phyloP scores from a whole-genome alignment of 2,329 filamentous ascomycete genomes.

The Diaporthe amygdali region DNA sequence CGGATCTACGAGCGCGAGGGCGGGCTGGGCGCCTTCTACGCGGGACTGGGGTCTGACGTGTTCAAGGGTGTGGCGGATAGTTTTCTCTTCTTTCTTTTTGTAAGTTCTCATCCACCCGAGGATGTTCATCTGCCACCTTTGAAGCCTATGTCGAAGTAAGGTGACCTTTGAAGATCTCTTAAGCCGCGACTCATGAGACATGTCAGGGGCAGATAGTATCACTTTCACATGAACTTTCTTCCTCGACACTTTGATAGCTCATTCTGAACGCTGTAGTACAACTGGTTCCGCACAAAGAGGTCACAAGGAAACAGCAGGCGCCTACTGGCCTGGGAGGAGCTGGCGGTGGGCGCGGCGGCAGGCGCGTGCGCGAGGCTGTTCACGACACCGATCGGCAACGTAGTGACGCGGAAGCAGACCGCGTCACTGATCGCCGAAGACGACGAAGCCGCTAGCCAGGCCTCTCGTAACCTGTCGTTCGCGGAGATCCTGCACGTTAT shows the following conservation, averaged over 20 bases:
- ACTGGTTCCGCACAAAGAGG: slow-evolving; percentile 45
- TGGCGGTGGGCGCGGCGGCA: slow-evolving; percentile 74
- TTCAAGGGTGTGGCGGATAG: slow-evolving; percentile 74
- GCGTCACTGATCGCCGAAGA: slow-evolving; percentile 44
- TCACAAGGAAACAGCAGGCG: slow-evolving; percentile 41
- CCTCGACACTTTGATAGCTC: neutral
- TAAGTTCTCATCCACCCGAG: neutral
- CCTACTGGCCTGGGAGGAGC: slow-evolving; percentile 72
- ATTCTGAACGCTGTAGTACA: slow-evolving; percentile 55
- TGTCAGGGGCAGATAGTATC: neutral
- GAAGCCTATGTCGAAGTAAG: too few species aligned
- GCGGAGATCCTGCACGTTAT: slow-evolving; percentile 69
- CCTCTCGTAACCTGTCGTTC: slow-evolving; percentile 41
- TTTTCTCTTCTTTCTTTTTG: slow-evolving; percentile 68
- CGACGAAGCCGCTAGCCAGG: slow-evolving; percentile 28
- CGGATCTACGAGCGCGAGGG: slow-evolving; percentile 76
- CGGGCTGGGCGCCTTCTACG: slow-evolving; percentile 73
- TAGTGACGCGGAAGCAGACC: slow-evolving; percentile 83
- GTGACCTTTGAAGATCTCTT: slow-evolving; percentile 60
- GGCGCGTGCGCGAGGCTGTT: slow-evolving; percentile 77
- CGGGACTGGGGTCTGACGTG: slow-evolving; percentile 67
- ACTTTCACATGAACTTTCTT: neutral
- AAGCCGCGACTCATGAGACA: too few species aligned
- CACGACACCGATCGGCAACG: slow-evolving; percentile 81
- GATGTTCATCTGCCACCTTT: neutral